A percentile compares a stretch with the other conserved stretches of the same genome.
Evolutionary conservation across 805 yeast species (phyloP).

Genomic region (Wickerhamomyces canadensis): DNA sequence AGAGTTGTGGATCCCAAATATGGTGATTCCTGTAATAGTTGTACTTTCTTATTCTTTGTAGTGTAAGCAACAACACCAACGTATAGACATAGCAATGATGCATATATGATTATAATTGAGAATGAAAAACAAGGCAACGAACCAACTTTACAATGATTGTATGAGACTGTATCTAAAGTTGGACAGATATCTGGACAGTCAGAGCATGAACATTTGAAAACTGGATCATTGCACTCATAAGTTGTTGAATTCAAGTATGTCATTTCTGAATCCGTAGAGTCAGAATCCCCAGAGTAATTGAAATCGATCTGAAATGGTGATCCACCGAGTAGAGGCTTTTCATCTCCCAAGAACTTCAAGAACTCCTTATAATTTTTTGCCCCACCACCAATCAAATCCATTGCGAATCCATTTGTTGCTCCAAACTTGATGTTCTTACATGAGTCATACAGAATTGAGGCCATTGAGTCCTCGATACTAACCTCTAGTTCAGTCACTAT

Average conservation of each 20-base stretch:
- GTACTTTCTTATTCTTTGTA: constrained; percentile 20
- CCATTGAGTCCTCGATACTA: constrained; percentile 51
- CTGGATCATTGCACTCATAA: constrained; percentile 50
- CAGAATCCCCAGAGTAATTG: constrained; percentile 41
- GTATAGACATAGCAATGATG: constrained; percentile 22
- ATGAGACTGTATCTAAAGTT: constrained; percentile 40
- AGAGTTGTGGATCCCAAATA: constrained; percentile 24
- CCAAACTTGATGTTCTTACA: constrained; percentile 88
- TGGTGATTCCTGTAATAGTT: constrained; percentile 39
- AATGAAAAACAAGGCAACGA: constrained; percentile 71
- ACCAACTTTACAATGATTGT: constrained; percentile 48
- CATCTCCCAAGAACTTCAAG: constrained; percentile 87
- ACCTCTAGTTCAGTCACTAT: constrained; percentile 71
- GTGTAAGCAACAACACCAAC: constrained; percentile 20
- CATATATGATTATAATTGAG: constrained; percentile 48
- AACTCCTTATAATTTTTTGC: constrained; percentile 70
- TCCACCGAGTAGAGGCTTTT: constrained; percentile 90
- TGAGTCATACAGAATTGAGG: constrained; percentile 65
- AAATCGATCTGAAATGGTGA: constrained; percentile 92
- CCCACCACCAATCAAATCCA: constrained; percentile 98
- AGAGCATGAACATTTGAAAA: constrained; percentile 79
- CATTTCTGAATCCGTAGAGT: constrained; percentile 11
- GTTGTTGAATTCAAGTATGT: constrained; percentile 17
- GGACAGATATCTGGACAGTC: constrained; percentile 89
- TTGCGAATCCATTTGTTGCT: constrained; percentile 92